Base-by-base conservation (phyloP, 139 green algal genomes). In the Zygnema cylindricum region DNA sequence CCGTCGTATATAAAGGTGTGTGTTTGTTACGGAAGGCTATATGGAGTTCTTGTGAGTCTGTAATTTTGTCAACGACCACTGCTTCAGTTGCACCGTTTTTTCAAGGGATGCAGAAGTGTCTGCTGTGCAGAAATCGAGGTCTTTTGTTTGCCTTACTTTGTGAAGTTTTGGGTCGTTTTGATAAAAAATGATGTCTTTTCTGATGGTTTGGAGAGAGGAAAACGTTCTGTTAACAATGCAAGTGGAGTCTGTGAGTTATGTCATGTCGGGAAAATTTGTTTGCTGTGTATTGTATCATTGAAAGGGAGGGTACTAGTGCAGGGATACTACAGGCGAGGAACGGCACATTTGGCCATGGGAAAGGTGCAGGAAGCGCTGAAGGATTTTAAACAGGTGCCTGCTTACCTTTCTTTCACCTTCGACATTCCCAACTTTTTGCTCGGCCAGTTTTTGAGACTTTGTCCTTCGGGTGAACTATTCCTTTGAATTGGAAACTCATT, bases 321-420 rank as follows among this genome's bases (percentile, higher is more conserved):
- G 95, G 97, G 92, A 0, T 99, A 98, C 93, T 99, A 99, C 88
- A 91, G 97, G 0, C 92, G 97, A 0, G 97, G 94, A 0, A 95
- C 97, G 89, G 97, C 97, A 1, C 91, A 97, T 79, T 95, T 98
- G 78, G 94, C 94, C 1, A 89, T 99, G 55, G 94, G 94, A 43
- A 97, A 98, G 84, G 95, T 97, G 88, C 97, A 97, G 90, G 93
- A 95, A 33, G 96, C 96, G 3, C 91, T 98, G 36, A 95, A 95
- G 55, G 97, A 99, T 91, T 96, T 99, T 81, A 93, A 94, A 57
- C 93, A 92, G 71, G 95, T 92, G 25, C 1, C 32, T 22, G 40
- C 69, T 16, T n/a, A n/a, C n/a, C n/a, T n/a, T n/a, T n/a, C n/a
- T 30, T 73, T 73, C 30, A 39, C 57, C 57, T 30, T 39, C 57